Conservation (phyloP, 2,329 filamentous ascomycete genomes). For the Hymenoscyphus fraxineus region DNA sequence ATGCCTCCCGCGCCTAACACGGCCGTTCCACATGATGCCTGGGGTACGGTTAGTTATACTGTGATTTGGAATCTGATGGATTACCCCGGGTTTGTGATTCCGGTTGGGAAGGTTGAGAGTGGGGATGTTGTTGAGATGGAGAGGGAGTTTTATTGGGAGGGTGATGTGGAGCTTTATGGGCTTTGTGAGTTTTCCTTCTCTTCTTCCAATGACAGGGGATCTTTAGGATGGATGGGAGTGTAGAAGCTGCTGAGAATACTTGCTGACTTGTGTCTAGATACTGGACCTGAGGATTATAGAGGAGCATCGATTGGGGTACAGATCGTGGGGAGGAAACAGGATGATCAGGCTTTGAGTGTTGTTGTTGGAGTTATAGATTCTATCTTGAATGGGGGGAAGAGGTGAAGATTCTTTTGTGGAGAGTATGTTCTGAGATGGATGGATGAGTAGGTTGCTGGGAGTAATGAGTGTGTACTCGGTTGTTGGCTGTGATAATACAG, state of each 20-base stretch:
- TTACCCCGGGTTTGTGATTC: slow-evolving; percentile 51
- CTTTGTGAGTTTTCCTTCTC: slow-evolving; percentile 25
- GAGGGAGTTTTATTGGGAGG: slow-evolving; percentile 29
- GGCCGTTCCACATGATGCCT: slow-evolving; percentile 44
- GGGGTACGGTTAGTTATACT: slow-evolving; percentile 50
- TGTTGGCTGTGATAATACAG: too few species aligned
- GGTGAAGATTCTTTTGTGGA: too few species aligned
- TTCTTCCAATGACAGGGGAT: slow-evolving; percentile 11
- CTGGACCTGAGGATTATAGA: slow-evolving; percentile 31
- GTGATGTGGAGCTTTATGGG: slow-evolving; percentile 25
- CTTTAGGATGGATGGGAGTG: neutral
- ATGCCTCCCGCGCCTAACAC: slow-evolving; percentile 49
- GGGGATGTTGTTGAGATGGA: slow-evolving; percentile 27
- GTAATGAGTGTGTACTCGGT: too few species aligned
- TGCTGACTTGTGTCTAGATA: slow-evolving; percentile 25
- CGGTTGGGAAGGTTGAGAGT: slow-evolving; percentile 37
- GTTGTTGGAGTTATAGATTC: slow-evolving; percentile 29
- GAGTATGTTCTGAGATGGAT: too few species aligned
- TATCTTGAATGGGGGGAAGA: slow-evolving; percentile 22
- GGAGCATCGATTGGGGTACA: slow-evolving; percentile 32
- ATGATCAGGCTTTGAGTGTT: slow-evolving; percentile 32
- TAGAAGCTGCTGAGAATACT: too few species aligned
- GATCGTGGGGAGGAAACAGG: slow-evolving; percentile 34
- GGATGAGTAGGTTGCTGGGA: too few species aligned
- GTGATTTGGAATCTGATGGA: slow-evolving; percentile 55